Evolutionary conservation across 2,329 filamentous ascomycete species (phyloP).

Genomic region (Chaetomiaceae sp.): DNA sequence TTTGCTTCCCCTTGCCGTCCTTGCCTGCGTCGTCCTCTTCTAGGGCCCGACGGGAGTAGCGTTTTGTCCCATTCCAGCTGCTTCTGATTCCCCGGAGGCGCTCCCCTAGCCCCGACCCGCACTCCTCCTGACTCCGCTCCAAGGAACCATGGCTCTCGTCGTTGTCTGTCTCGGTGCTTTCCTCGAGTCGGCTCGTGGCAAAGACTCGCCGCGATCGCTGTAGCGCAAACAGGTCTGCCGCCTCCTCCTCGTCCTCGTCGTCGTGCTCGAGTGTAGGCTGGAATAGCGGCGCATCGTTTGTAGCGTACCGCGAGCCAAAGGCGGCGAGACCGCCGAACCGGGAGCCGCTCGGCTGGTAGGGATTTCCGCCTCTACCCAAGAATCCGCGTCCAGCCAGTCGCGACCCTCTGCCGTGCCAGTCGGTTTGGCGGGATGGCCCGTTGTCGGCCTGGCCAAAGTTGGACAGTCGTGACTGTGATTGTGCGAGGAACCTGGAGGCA

Average conservation of each 20-base stretch:
- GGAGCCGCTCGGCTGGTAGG: constrained; percentile 69
- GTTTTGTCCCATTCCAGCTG: constrained; percentile 58
- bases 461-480: constrained; percentile 88
- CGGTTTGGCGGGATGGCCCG: constrained; percentile 33
- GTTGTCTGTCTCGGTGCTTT: constrained; percentile 79
- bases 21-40: constrained; percentile 34
- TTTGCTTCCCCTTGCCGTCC: constrained; percentile 26
- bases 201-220: constrained; percentile 87
- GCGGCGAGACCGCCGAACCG: constrained; percentile 63
- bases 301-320: constrained; percentile 70
- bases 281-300: constrained; percentile 85
- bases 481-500: constrained; percentile 92
- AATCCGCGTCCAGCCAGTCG: constrained; percentile 40
- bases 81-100: constrained; percentile 53
- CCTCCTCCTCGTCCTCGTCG: constrained; percentile 89
- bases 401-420: constrained; percentile 35
- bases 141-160: constrained; percentile 57
- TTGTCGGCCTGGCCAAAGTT: constrained; percentile 61
- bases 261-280: constrained; percentile 85
- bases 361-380: constrained; percentile 52
- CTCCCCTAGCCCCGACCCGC: constrained; percentile 38
- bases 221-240: constrained; percentile 89
- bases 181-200: constrained; percentile 74
- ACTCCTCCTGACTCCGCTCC: constrained; percentile 46
- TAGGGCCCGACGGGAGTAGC: constrained; percentile 32